phyloP scores from a whole-genome alignment of 2,329 filamentous ascomycete species.

The Ceratocystis smalleyi region DNA sequence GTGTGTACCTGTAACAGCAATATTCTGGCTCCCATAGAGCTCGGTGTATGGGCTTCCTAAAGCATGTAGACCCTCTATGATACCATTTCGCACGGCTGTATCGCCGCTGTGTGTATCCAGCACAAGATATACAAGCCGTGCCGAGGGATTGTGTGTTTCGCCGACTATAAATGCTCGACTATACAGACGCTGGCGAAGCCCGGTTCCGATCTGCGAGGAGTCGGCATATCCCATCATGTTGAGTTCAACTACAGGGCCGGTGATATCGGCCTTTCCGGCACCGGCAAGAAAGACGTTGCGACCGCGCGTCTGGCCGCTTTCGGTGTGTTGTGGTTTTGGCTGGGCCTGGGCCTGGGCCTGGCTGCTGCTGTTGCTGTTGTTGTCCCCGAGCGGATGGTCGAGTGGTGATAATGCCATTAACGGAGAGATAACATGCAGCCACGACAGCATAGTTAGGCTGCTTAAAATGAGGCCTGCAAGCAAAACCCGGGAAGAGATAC shows the following conservation, averaged over 20 bases:
- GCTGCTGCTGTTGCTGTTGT: not conserved
- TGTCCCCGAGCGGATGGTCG: not conserved
- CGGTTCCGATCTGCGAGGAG: slow-evolving; percentile 63
- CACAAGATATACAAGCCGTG: slow-evolving; percentile 75
- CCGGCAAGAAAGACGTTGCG: slow-evolving; percentile 32
- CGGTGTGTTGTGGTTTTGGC: not conserved
- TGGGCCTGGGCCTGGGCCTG: not conserved
- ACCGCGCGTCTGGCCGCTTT: not conserved
- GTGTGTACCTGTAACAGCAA: slow-evolving; percentile 85
- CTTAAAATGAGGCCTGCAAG: not conserved
- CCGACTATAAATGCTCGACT: slow-evolving; percentile 81
- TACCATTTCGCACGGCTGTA: slow-evolving; percentile 75
- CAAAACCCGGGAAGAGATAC: not conserved
- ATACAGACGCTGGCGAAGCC: slow-evolving; percentile 74
- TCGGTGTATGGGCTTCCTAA: slow-evolving; percentile 56
- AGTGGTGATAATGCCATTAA: not conserved
- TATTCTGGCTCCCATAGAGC: slow-evolving; percentile 61
- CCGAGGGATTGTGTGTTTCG: slow-evolving; percentile 44
- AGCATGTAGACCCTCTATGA: slow-evolving; percentile 54
- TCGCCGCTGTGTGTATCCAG: slow-evolving; percentile 80
- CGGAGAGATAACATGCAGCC: not conserved
- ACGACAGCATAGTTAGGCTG: not conserved
- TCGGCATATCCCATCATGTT: slow-evolving; percentile 88
- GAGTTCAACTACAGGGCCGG: slow-evolving; percentile 71
- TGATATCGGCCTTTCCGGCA: slow-evolving; percentile 44